Conservation (phyloP, 352 stramenopile genomes). For the Pythium pyrilobum region DNA sequence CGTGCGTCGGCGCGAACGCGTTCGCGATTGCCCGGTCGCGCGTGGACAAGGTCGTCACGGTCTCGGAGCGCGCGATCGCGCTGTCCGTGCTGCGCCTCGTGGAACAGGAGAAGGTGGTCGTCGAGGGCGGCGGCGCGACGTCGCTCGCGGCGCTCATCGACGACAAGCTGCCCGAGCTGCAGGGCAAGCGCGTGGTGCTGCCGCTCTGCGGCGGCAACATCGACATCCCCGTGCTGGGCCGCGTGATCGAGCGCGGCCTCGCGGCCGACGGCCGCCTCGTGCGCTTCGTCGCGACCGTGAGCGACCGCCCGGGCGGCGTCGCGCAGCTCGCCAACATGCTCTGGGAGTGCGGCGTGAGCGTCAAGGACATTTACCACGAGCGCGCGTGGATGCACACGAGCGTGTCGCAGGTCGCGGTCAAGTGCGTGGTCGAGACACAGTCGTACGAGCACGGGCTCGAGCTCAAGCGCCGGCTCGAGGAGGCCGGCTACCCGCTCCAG, state of each 20-base stretch:
- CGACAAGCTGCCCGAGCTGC: constrained; percentile 90
- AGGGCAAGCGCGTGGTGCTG: constrained; percentile 92
- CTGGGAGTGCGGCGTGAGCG: constrained; percentile 82
- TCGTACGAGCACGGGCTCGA: constrained; percentile 89
- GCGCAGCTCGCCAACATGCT: constrained; percentile 89
- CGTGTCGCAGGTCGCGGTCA: constrained; percentile 94
- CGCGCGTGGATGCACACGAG: constrained; percentile 93
- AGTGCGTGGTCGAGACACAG: constrained; percentile 95
- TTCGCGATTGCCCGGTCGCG: constrained; percentile 91
- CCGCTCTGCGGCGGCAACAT: constrained; percentile 98
- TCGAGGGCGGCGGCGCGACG: constrained; percentile 93
- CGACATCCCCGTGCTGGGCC: constrained; percentile 92
- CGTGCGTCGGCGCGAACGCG: constrained; percentile 91
- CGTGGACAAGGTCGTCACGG: constrained; percentile 93
- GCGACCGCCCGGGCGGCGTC: constrained; percentile 94
- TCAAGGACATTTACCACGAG: constrained; percentile 98
- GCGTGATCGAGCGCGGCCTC: constrained; percentile 95
- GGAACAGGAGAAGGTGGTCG: constrained; percentile 97
- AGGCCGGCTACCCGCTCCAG: constrained; percentile 84
- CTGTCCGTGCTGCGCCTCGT: constrained; percentile 95
- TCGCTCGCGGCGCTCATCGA: constrained; percentile 94
- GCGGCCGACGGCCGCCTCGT: constrained; percentile 95
- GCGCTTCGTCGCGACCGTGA: constrained; percentile 96
- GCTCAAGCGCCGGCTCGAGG: constrained; percentile 81
- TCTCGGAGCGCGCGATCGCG: constrained; percentile 94